Conservation (phyloP, 208 protist species). For the Trypanosoma lewisi region DNA sequence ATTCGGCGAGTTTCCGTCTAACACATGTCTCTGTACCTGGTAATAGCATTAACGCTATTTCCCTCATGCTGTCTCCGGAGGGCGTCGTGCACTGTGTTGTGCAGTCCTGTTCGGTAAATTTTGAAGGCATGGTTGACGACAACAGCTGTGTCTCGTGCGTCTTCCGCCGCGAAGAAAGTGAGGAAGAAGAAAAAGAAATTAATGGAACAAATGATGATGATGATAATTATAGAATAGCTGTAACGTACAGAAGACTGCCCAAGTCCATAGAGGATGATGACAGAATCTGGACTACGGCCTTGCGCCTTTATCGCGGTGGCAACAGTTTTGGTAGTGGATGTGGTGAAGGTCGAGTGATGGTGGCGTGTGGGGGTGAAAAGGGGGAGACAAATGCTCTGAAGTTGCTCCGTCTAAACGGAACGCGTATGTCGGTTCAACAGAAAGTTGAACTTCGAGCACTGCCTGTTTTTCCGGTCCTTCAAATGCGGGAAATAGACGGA, state of each 20-base stretch:
- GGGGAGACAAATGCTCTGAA: conserved; percentile 26
- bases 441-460: conserved; percentile 41
- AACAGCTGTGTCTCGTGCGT: conserved; percentile 25
- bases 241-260: conserved; percentile 51
- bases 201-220: conserved; percentile 12
- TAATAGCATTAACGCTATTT: conserved; percentile 22
- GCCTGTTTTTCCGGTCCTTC: conserved; percentile 35
- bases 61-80: conserved; percentile 28
- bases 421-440: conserved; percentile 33
- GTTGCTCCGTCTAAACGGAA: conserved; percentile 34
- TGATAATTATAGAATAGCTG: not conserved
- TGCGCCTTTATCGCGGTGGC: conserved; percentile 11
- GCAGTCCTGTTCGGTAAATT: conserved; percentile 28
- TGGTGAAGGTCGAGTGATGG: conserved; percentile 20
- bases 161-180: conserved; percentile 34
- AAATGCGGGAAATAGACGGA: conserved; percentile 42
- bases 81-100: conserved; percentile 54
- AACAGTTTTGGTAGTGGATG: not conserved
- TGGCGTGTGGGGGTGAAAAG: conserved; percentile 25
- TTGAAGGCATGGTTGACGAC: not conserved
- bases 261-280: conserved; percentile 32
- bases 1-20: conserved; percentile 20
- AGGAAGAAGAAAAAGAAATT: conserved; percentile 14
- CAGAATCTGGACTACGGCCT: conserved; percentile 16
- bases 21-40: conserved; percentile 21